phyloP scores from a whole-genome alignment of 2,329 filamentous ascomycete genomes.

The Ciborinia camelliae region DNA sequence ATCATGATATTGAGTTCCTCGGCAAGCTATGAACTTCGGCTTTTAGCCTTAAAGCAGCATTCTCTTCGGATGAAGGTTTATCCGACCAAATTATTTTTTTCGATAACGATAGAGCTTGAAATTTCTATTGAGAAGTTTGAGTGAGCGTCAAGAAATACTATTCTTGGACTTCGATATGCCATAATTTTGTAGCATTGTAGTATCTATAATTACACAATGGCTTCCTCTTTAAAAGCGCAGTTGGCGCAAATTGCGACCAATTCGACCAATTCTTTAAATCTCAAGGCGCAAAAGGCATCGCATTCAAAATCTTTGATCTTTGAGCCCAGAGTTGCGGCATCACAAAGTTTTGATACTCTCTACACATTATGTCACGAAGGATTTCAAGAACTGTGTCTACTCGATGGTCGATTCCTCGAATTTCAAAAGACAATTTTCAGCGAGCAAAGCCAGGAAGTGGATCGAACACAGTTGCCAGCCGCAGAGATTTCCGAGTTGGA shows the following conservation, averaged over 20 bases:
- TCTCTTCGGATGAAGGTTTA: neutral
- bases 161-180: slow-evolving; percentile 17
- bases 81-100: slow-evolving; percentile 17
- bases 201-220: slow-evolving; percentile 51
- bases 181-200: slow-evolving; percentile 21
- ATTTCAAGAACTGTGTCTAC: slow-evolving; percentile 83
- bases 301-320: slow-evolving; percentile 96
- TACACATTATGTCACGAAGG: slow-evolving; percentile 85
- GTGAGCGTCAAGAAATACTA: slow-evolving; percentile 13
- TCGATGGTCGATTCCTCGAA: slow-evolving; percentile 73
- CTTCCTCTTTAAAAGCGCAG: slow-evolving; percentile 86
- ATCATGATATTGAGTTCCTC: neutral
- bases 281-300: slow-evolving; percentile 86
- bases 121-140: slow-evolving; percentile 19
- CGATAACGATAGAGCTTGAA: slow-evolving; percentile 21
- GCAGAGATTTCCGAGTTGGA: slow-evolving; percentile 81
- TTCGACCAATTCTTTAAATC: slow-evolving; percentile 84
- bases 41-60: slow-evolving; percentile 12
- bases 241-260: slow-evolving; percentile 87
- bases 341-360: slow-evolving; percentile 85
- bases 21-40: neutral
- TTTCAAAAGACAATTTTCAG: slow-evolving; percentile 84
- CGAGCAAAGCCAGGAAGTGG: slow-evolving; percentile 85
- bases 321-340: slow-evolving; percentile 76
- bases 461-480: slow-evolving; percentile 78